A percentile compares a stretch with the other conserved stretches of the same genome.
Evolutionary conservation across 371 early-diverging fungal genomes (phyloP).

Genomic region (Fennellomyces sp.): DNA sequence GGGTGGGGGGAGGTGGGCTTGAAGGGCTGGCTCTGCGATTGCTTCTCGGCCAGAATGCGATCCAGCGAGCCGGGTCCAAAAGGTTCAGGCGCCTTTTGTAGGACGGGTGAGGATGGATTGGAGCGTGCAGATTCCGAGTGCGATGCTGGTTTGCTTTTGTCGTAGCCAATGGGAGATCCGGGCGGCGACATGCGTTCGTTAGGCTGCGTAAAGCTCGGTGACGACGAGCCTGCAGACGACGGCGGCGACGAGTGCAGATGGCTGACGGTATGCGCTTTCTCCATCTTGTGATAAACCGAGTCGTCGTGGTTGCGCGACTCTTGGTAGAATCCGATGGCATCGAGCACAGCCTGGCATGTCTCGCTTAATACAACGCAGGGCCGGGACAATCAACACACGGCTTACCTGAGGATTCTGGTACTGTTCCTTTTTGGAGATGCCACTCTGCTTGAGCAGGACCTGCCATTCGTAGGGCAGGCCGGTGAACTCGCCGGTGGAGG

Average conservation of each 20-base stretch:
- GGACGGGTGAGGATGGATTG: not conserved
- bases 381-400: not conserved
- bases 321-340: constrained; percentile 93
- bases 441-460: constrained; percentile 85
- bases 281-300: constrained; percentile 91
- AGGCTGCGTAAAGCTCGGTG: constrained; percentile 3
- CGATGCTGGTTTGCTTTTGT: not conserved
- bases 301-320: constrained; percentile 69
- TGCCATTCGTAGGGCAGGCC: constrained; percentile 97
- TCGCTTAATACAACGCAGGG: too few relatives aligned
- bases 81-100: constrained; percentile 7
- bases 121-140: not conserved
- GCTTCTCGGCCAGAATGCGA: constrained; percentile 12
- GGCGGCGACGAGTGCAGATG: constrained; percentile 5
- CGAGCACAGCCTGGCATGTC: constrained; percentile 91
- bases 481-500: constrained; percentile 91
- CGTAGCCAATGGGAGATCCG: constrained; percentile 16
- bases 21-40: constrained; percentile 15
- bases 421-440: constrained; percentile 95
- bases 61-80: constrained; percentile 3
- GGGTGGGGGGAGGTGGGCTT: constrained; percentile 25
- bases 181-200: constrained; percentile 18
- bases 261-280: constrained; percentile 51
- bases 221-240: not conserved
- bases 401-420: constrained; percentile 89